Conservation (phyloP, 2,329 filamentous ascomycete species). For the Xylaria sp. region DNA sequence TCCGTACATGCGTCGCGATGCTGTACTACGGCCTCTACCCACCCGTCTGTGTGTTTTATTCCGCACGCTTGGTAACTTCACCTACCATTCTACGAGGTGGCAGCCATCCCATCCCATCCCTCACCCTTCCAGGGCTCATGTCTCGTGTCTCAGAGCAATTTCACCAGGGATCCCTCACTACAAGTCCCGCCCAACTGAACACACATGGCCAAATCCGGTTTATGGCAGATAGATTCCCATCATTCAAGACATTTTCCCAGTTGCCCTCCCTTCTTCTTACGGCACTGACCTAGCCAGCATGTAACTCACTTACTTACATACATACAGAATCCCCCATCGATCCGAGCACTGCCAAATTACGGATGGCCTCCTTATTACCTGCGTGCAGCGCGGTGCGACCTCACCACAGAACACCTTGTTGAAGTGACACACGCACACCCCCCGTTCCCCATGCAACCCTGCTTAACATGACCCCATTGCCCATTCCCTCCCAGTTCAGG, state of each 20-base stretch:
- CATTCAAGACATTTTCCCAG: background rate
- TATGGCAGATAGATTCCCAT: background rate
- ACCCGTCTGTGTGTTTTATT: background rate
- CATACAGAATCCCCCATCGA: background rate
- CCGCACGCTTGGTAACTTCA: background rate
- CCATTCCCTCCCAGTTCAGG: background rate
- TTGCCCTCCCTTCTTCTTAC: background rate
- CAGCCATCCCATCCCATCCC: background rate
- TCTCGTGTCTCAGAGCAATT: background rate
- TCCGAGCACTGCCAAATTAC: background rate
- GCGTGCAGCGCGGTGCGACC: background rate
- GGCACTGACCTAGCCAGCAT: too few relatives aligned
- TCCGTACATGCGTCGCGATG: background rate
- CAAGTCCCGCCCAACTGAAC: background rate
- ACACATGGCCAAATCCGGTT: background rate
- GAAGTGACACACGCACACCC: slow-evolving; percentile 3
- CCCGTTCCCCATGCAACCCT: background rate
- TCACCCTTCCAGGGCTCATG: too few relatives aligned
- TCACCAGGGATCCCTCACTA: background rate
- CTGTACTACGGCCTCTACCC: background rate
- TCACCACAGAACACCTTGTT: background rate
- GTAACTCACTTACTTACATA: too few relatives aligned
- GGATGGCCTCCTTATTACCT: slow-evolving; percentile 8
- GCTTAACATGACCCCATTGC: background rate
- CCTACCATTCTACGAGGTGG: background rate